These are phyloP conservation scores for Pisolithus microcarpus DNA, from an alignment of 768 basidiomycete genomes.

Conservation along the genomic window DNA sequence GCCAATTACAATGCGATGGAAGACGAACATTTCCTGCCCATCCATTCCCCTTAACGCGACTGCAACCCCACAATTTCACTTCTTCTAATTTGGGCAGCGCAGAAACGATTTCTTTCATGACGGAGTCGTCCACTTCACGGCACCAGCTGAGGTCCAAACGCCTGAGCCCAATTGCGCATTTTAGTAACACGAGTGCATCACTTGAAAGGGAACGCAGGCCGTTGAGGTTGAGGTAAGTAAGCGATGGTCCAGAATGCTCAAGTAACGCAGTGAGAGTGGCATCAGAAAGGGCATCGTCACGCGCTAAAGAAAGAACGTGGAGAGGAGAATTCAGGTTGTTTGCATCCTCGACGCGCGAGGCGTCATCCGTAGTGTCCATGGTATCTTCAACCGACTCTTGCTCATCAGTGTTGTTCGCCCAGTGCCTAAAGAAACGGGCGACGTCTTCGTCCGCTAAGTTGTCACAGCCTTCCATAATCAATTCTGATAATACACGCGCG, in stretches of 20 bases:
- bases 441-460: slow-evolving; percentile 68
- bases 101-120: slow-evolving; percentile 61
- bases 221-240: slow-evolving; percentile 66
- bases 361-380: slow-evolving; percentile 16
- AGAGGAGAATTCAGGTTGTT: slow-evolving; percentile 40
- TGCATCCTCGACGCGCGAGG: neutral
- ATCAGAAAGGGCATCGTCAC: slow-evolving; percentile 48
- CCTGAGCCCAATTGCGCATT: slow-evolving; percentile 36
- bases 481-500: slow-evolving; percentile 38
- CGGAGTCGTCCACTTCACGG: slow-evolving; percentile 73
- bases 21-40: slow-evolving; percentile 38
- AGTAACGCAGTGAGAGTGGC: slow-evolving; percentile 58
- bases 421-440: slow-evolving; percentile 56
- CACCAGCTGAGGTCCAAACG: slow-evolving; percentile 83
- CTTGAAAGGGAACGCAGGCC: slow-evolving; percentile 61
- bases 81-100: slow-evolving; percentile 34
- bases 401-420: slow-evolving; percentile 26
- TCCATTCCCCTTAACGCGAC: slow-evolving; percentile 38
- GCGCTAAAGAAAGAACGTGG: slow-evolving; percentile 48
- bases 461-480: slow-evolving; percentile 50
- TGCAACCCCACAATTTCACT: slow-evolving; percentile 52
- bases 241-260: slow-evolving; percentile 51
- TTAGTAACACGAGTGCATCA: slow-evolving; percentile 36
- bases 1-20: neutral
- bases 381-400: slow-evolving; percentile 10